Conservation (phyloP, 2,329 filamentous ascomycete species). For the Mollisiaceae sp. region DNA sequence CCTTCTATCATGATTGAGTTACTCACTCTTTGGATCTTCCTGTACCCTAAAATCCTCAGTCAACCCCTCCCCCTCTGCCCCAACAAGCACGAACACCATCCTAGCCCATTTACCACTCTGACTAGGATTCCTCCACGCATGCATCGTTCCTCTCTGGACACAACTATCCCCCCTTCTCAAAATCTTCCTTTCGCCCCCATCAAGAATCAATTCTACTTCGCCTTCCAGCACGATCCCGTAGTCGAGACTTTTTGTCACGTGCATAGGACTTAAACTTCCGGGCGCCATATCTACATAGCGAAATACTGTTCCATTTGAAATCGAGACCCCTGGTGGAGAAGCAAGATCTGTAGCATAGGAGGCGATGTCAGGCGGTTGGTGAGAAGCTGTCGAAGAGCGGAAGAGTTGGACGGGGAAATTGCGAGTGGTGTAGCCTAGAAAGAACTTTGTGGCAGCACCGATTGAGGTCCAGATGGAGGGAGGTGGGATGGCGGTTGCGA, state of each 20-base stretch:
- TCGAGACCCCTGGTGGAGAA: constrained; percentile 20
- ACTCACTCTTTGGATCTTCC: constrained; percentile 28
- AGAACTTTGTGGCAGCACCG: constrained; percentile 32
- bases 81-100: constrained; percentile 38
- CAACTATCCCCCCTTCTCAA: constrained; percentile 49
- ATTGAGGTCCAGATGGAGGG: constrained; percentile 26
- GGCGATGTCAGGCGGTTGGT: constrained; percentile 32
- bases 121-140: constrained; percentile 47
- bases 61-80: constrained; percentile 26
- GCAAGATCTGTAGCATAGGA: constrained; percentile 10
- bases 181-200: constrained; percentile 47
- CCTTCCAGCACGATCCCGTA: constrained; percentile 49
- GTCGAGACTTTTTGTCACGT: constrained; percentile 50
- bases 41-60: constrained; percentile 20
- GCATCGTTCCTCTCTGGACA: constrained; percentile 51
- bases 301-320: constrained; percentile 33
- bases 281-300: constrained; percentile 38
- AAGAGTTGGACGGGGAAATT: constrained; percentile 30
- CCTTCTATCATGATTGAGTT: not conserved
- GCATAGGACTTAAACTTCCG: constrained; percentile 44
- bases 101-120: constrained; percentile 32
- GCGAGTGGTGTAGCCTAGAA: constrained; percentile 34
- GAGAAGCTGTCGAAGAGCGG: constrained; percentile 29
- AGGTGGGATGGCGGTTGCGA: constrained; percentile 24
- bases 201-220: constrained; percentile 48